These are phyloP conservation scores for Flaveria trinervia DNA, from an alignment of 129 eudicot species.

Conservation along the genomic window DNA sequence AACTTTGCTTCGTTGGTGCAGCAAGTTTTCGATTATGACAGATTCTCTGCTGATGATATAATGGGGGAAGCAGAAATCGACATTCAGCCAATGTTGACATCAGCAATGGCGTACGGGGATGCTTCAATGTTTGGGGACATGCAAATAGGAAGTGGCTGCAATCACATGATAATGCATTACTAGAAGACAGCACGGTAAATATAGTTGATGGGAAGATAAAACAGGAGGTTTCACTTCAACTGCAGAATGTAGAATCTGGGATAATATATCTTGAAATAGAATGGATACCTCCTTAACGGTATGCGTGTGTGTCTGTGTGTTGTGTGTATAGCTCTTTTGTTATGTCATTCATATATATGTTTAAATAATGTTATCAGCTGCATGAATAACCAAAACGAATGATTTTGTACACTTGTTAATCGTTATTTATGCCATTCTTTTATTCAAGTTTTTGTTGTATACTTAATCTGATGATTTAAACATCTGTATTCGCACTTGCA, in stretches of 20 bases:
- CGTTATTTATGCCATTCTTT: slow-evolving; percentile 4
- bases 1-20: slow-evolving; percentile 26
- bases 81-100: slow-evolving; percentile 75
- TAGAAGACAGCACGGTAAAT: slow-evolving; percentile 79
- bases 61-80: slow-evolving; percentile 93
- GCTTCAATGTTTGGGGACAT: slow-evolving; percentile 69
- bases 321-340: slow-evolving; percentile 31
- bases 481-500: not conserved
- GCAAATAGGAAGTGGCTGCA: slow-evolving; percentile 91
- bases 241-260: slow-evolving; percentile 91
- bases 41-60: slow-evolving; percentile 88
- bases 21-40: slow-evolving; percentile 87
- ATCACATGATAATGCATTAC: slow-evolving; percentile 65
- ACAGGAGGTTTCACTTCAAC: slow-evolving; percentile 68
- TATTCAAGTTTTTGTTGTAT: slow-evolving; percentile 7
- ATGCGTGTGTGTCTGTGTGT: not conserved
- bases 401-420: slow-evolving; percentile 20
- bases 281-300: slow-evolving; percentile 68
- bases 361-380: slow-evolving; percentile 24
- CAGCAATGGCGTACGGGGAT: slow-evolving; percentile 78
- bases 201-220: slow-evolving; percentile 79
- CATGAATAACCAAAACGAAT: slow-evolving; percentile 20
- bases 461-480: not conserved
- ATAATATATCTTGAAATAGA: slow-evolving; percentile 68
- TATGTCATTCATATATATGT: slow-evolving; percentile 10